phyloP scores from a whole-genome alignment of 495 filamentous ascomycete species.

The Parathielavia hyrcaniae region DNA sequence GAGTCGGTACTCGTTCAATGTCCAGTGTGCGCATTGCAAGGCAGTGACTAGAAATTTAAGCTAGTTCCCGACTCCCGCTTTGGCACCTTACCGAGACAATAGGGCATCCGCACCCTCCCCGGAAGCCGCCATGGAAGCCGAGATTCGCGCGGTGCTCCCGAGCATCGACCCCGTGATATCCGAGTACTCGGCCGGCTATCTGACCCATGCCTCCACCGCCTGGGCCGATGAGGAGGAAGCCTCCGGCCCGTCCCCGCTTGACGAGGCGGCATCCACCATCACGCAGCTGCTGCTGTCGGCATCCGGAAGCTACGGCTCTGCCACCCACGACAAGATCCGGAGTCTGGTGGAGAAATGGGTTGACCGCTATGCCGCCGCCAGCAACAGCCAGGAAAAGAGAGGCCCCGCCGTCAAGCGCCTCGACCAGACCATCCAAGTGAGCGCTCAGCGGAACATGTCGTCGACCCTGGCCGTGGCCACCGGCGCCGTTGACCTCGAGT shows the following conservation, averaged over 20 bases:
- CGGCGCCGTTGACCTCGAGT: conserved; percentile 83
- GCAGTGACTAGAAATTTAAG: conserved; percentile 16
- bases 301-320: conserved; percentile 63
- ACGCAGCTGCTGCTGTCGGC: conserved; percentile 84
- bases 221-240: conserved; percentile 71
- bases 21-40: conserved; percentile 15
- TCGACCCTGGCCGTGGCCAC: conserved; percentile 85
- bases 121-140: conserved; percentile 66
- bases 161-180: conserved; percentile 84
- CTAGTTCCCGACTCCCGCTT: neutral
- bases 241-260: conserved; percentile 61
- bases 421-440: conserved; percentile 93
- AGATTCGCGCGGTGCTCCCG: conserved; percentile 81
- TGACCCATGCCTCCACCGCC: conserved; percentile 82
- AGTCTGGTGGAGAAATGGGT: conserved; percentile 89
- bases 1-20: neutral
- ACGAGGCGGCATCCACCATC: conserved; percentile 78
- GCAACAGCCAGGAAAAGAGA: conserved; percentile 51
- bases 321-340: conserved; percentile 69
- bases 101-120: neutral
- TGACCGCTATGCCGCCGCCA: conserved; percentile 63
- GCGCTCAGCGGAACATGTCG: conserved; percentile 88
- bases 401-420: conserved; percentile 78
- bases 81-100: too few species aligned
- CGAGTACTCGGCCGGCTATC: conserved; percentile 89